These are phyloP conservation scores for Phytopythium ostracodes DNA, from an alignment of 352 stramenopile genomes.

Conservation along the genomic window DNA sequence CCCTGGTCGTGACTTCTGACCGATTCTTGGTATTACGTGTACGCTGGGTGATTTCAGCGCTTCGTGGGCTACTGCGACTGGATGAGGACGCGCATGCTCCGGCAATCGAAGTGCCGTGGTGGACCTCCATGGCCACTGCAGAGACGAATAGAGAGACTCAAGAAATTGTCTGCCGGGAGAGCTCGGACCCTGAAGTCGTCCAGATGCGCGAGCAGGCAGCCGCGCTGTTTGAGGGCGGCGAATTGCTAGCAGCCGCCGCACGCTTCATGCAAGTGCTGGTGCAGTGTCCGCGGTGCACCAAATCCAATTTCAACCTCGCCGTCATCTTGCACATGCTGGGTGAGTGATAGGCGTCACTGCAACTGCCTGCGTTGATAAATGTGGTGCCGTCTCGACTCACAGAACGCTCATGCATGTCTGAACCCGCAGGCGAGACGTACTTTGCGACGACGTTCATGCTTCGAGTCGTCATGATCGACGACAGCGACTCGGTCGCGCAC, in stretches of 20 bases:
- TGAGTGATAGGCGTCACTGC: constrained; percentile 11
- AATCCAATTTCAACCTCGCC: constrained; percentile 74
- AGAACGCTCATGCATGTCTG: not conserved
- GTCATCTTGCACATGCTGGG: constrained; percentile 70
- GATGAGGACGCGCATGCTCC: not conserved
- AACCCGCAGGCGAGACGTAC: constrained; percentile 46
- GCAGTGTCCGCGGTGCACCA: constrained; percentile 42
- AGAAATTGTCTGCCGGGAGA: not conserved
- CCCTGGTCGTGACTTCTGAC: not conserved
- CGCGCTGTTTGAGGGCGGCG: constrained; percentile 44
- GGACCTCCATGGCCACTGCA: not conserved
- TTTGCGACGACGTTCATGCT: constrained; percentile 67
- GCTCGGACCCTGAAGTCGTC: constrained; percentile 15
- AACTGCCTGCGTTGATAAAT: not conserved
- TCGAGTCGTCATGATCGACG: constrained; percentile 55
- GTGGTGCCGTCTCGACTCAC: not conserved
- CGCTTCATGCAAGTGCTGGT: constrained; percentile 48
- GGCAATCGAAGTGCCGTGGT: constrained; percentile 4
- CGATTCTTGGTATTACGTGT: not conserved
- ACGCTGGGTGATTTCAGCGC: not conserved
- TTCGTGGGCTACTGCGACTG: not conserved
- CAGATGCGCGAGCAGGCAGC: constrained; percentile 40
- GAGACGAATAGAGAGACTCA: not conserved
- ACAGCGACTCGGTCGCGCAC: constrained; percentile 73
- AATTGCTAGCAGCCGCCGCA: constrained; percentile 41